Evolutionary conservation across 352 stramenopile species (phyloP), one percentile per base, ranked within the genome.

Genomic region (Phytophthora tubulina): DNA sequence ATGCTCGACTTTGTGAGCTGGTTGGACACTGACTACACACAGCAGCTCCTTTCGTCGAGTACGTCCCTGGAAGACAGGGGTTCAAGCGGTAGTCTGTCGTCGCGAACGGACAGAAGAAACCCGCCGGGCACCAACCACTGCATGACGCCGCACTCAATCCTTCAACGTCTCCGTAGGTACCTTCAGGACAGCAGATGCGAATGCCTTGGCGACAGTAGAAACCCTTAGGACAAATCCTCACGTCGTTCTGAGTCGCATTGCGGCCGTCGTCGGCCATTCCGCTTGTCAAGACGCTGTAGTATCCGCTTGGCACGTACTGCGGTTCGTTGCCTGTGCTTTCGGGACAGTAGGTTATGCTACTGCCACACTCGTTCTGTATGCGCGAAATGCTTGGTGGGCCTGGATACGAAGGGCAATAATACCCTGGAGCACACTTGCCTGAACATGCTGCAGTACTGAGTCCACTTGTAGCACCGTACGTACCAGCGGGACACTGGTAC

Each of bases 181-280:
- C 88, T 57, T 82, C 78, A 5, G 88, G 88, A 73, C 86, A 94
- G 6, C 76, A 81, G 15, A 90, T 86, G 35, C 75, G 65, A 53
- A 94, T 82, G n/a, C 88, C 89, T 35, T 80, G 79, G 3, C 78
- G 82, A 59, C 92, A 97, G 58, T 91, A 97, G 45, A 77, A 92
- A 3, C 89, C 88, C 11, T 56, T 50, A 0, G 87, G 80, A 59
- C 90, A 97, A 4, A 75, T 68, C 4, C 80, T 57, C 52, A 94
- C 72, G 3, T 45, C 62, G 13, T 66, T 83, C 42, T 89, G 85
- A 8, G 85, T 92, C 17, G 82, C 80, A 57, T 93, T 93, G 14
- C 70, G 60, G 3, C 60, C 63, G 30, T 89, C 72, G 45, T 59
- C 61, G 13, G 21, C n/a, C 2, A 68, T 72, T 39, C 84, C 80